Evolutionary conservation across 495 filamentous ascomycete species (phyloP), one percentile per base, ranked within the genome.

Genomic region (Cairneyella variabilis): DNA sequence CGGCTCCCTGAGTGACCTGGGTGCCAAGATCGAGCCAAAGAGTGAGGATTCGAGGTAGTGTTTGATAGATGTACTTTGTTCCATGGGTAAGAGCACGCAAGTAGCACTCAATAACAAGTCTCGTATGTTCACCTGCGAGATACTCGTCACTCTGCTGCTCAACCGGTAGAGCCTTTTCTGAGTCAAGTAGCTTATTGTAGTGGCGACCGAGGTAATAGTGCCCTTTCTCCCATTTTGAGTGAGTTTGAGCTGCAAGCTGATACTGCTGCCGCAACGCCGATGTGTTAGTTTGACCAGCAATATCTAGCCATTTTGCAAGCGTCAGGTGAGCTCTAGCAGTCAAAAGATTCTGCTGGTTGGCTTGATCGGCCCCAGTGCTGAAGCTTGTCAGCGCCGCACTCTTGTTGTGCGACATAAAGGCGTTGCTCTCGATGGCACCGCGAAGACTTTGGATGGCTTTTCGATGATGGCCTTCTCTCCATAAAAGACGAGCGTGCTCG

Each of bases 191-290:
- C 64, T 97, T 99, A 65, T 96, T 95, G 75, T 97, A 99, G 68
- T 97, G 89, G 51, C 91, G 92, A 11, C 93, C 93, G 16, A 99
- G 78, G 68, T 97, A 95, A 67, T 97, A 97, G 66, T 96, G 89
- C 0, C 88, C 91, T 69, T 96, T 96, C 61, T 99, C 95, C 91
- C 91, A 99, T 55, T 82, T 84, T 0, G 70, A 61, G 58, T 77
- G 74, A 8, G 75, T 72, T 58, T 72, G 78, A 16, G 80, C 73
- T 7, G 90, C 91, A 53, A 84, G 75, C 36, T 85, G 83, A 65
- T 96, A 97, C 65, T 89, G 82, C 16, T 82, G 75, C 23, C 88
- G 83, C 50, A 97, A 80, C 4, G 83, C 81, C 28, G 79, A 76
- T 16, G 88, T 86, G 64, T 90, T 85, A 1, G 90, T 96, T 64